Evolutionary conservation across 2,329 filamentous ascomycete species (phyloP).

Genomic region (Paecilomyces niveus): DNA sequence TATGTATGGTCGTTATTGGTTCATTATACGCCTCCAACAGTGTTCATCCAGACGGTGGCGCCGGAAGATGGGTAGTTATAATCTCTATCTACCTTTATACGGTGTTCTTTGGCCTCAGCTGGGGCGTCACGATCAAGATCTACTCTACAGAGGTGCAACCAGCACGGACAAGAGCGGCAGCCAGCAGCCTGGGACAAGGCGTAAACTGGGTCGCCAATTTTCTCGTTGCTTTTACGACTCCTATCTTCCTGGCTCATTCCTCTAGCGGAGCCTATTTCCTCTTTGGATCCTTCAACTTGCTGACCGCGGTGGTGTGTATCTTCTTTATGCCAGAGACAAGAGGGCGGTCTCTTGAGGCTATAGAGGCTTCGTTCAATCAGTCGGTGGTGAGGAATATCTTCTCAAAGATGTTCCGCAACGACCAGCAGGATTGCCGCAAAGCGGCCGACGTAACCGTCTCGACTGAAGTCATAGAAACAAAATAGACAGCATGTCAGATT

Average conservation of each 20-base stretch:
- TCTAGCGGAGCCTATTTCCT: background rate
- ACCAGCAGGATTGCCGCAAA: background rate
- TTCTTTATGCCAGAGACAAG: background rate
- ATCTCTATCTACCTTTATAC: slow-evolving; percentile 2
- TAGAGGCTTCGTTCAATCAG: background rate
- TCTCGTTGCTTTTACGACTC: background rate
- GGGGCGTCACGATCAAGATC: slow-evolving; percentile 1
- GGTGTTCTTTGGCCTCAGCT: background rate
- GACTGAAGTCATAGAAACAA: background rate
- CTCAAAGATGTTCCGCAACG: background rate
- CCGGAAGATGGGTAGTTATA: slow-evolving; percentile 2
- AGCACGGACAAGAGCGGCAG: background rate
- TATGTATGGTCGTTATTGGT: slow-evolving; percentile 1
- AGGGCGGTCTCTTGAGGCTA: background rate
- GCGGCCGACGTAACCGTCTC: background rate
- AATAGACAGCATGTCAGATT: background rate
- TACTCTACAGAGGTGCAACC: slow-evolving; percentile 2
- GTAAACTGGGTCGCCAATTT: slow-evolving; percentile 2
- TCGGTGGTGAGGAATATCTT: background rate
- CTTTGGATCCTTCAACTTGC: background rate
- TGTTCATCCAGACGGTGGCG: background rate
- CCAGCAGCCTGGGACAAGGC: slow-evolving; percentile 1
- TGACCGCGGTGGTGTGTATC: background rate
- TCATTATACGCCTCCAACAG: background rate
- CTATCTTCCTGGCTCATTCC: background rate